Evolutionary conservation across 2,329 filamentous ascomycete genomes (phyloP).

Genomic region (Paecilomyces dactylethromorphus): DNA sequence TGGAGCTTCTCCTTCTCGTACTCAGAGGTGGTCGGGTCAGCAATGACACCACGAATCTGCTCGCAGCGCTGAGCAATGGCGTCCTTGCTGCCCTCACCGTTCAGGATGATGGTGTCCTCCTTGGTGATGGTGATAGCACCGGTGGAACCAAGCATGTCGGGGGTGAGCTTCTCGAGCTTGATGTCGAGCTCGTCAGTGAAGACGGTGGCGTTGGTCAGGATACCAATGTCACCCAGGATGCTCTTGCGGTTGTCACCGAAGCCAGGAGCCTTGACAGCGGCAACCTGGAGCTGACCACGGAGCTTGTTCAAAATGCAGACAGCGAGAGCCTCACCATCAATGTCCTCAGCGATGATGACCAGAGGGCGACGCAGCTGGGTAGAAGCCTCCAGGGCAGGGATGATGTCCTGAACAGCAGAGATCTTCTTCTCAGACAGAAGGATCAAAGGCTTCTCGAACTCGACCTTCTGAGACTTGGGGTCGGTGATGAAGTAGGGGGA

Average conservation of each 20-base stretch:
- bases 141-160: slow-evolving; percentile 92
- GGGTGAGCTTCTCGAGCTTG: slow-evolving; percentile 97
- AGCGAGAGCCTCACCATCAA: slow-evolving; percentile 95
- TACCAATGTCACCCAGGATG: slow-evolving; percentile 91
- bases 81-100: slow-evolving; percentile 95
- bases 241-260: slow-evolving; percentile 99
- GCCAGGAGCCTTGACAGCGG: slow-evolving; percentile 95
- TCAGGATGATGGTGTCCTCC: slow-evolving; percentile 98
- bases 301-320: slow-evolving; percentile 99
- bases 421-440: slow-evolving; percentile 99
- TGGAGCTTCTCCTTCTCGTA: slow-evolving; percentile 99
- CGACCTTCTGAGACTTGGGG: slow-evolving; percentile 95
- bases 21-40: slow-evolving; percentile 87
- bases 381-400: slow-evolving; percentile 93
- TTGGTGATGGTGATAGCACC: slow-evolving; percentile 99
- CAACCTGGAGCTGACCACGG: slow-evolving; percentile 96
- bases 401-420: slow-evolving; percentile 97
- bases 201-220: slow-evolving; percentile 93
- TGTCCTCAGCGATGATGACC: slow-evolving; percentile 98
- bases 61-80: slow-evolving; percentile 90
- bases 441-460: slow-evolving; percentile 99
- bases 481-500: slow-evolving; percentile 99
- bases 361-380: slow-evolving; percentile 92
- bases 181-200: slow-evolving; percentile 98
- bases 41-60: slow-evolving; percentile 97